Conservation (phyloP, 495 filamentous ascomycete genomes). For the Trypethelium eluteriae region DNA sequence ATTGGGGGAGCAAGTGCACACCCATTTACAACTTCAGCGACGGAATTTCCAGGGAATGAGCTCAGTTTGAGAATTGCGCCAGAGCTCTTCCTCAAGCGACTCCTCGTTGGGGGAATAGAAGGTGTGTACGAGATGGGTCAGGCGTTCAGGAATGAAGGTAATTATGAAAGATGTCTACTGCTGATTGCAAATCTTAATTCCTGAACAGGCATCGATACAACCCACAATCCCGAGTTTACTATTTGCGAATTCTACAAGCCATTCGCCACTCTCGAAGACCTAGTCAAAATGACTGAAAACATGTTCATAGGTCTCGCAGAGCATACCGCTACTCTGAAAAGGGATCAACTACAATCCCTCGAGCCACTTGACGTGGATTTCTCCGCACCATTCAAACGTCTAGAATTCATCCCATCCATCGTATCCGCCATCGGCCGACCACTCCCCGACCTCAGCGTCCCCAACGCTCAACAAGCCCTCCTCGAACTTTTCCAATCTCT, state of each 20-base stretch:
- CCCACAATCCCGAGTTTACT: conserved; percentile 94
- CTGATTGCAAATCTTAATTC: neutral
- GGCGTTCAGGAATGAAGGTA: conserved; percentile 89
- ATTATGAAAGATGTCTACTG: conserved; percentile 12
- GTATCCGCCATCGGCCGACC: conserved; percentile 47
- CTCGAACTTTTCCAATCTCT: conserved; percentile 50
- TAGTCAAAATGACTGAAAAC: conserved; percentile 66
- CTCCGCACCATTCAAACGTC: conserved; percentile 51
- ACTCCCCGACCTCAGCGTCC: conserved; percentile 59
- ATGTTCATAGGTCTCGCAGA: conserved; percentile 41
- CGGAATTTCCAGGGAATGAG: conserved; percentile 58
- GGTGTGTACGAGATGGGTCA: conserved; percentile 88
- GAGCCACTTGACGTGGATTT: conserved; percentile 50
- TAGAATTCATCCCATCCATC: conserved; percentile 77
- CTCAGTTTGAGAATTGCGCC: conserved; percentile 80
- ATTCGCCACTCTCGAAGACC: conserved; percentile 67
- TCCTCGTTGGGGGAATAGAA: conserved; percentile 86
- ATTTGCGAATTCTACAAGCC: conserved; percentile 95
- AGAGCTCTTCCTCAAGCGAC: conserved; percentile 88
- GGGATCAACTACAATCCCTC: conserved; percentile 42
- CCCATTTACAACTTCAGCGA: conserved; percentile 70
- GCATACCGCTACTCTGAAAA: conserved; percentile 23
- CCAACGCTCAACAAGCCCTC: conserved; percentile 50
- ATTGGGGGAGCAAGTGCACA: conserved; percentile 79
- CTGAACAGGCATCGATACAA: conserved; percentile 61